Evolutionary conservation across 371 early-diverging fungal species (phyloP).

Genomic region (Syncephalastrum sp.): DNA sequence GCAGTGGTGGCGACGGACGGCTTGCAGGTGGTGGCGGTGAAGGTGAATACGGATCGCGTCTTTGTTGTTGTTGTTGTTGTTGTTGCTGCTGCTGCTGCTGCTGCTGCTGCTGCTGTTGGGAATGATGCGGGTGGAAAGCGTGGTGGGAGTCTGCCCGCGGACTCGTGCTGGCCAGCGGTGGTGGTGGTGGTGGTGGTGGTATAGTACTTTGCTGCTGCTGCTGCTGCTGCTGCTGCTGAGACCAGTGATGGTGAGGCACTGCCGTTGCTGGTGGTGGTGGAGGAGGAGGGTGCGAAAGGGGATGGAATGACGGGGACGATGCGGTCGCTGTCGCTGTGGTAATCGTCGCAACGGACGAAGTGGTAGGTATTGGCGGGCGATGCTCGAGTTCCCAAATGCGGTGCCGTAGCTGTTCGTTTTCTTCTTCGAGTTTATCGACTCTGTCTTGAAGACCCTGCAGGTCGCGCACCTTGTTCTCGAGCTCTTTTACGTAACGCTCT

Average conservation of each 20-base stretch:
- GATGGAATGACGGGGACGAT: conserved; percentile 4
- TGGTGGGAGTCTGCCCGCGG: too few species aligned
- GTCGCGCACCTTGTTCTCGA: conserved; percentile 25
- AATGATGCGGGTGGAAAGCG: too few species aligned
- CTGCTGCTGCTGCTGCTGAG: conserved; percentile 1
- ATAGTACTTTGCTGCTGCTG: background rate
- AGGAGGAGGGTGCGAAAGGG: conserved; percentile 9
- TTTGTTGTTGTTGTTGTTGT: too few species aligned
- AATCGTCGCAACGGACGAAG: background rate
- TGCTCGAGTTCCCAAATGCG: conserved; percentile 19
- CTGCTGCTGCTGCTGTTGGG: too few species aligned
- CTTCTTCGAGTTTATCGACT: conserved; percentile 17
- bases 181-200: too few species aligned
- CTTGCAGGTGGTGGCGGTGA: too few species aligned
- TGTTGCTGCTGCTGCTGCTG: too few species aligned
- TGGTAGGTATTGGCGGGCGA: conserved; percentile 8
- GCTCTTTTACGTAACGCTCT: conserved; percentile 59
- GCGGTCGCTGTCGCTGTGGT: background rate
- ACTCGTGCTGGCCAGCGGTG: too few species aligned
- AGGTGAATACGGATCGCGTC: too few species aligned
- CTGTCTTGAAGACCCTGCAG: conserved; percentile 19
- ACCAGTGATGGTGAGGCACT: conserved; percentile 5
- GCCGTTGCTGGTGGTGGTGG: conserved; percentile 6
- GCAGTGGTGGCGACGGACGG: too few species aligned
- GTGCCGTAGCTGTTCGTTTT: conserved; percentile 16